phyloP scores from a whole-genome alignment of 2,329 filamentous ascomycete species.

The Fusarium newnesense region DNA sequence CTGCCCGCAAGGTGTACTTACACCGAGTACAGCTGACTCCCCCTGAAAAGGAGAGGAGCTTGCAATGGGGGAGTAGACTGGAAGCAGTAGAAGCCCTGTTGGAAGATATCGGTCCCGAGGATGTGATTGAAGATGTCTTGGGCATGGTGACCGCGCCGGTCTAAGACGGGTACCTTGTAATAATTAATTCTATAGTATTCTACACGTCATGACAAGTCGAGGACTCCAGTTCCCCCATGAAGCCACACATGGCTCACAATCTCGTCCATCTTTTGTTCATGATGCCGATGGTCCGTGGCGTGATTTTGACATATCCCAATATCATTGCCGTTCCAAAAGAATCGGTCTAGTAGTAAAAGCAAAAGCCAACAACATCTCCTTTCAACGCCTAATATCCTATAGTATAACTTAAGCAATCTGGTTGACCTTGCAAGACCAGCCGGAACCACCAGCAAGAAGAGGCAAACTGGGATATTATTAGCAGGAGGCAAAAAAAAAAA shows the following conservation, averaged over 20 bases:
- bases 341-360: constrained; percentile 34
- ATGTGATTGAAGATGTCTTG: constrained; percentile 73
- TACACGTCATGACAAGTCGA: constrained; percentile 36
- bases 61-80: constrained; percentile 90
- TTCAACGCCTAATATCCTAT: constrained; percentile 39
- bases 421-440: constrained; percentile 89
- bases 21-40: constrained; percentile 81
- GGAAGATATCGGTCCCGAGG: constrained; percentile 68
- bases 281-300: constrained; percentile 23
- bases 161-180: constrained; percentile 40
- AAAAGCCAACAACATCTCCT: constrained; percentile 34
- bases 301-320: constrained; percentile 40
- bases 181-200: constrained; percentile 46
- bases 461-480: constrained; percentile 71
- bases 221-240: constrained; percentile 33
- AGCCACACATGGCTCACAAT: constrained; percentile 29
- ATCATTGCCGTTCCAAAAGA: constrained; percentile 35
- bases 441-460: constrained; percentile 81
- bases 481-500: constrained; percentile 1
- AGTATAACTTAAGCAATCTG: constrained; percentile 68
- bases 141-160: constrained; percentile 65
- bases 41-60: constrained; percentile 80
- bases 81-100: constrained; percentile 75
- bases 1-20: constrained; percentile 85
- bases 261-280: constrained; percentile 32